A percentile compares a stretch with the other conserved stretches of the same genome.
Conservation (phyloP, 805 yeast genomes). For the Lipomyces orientalis region DNA sequence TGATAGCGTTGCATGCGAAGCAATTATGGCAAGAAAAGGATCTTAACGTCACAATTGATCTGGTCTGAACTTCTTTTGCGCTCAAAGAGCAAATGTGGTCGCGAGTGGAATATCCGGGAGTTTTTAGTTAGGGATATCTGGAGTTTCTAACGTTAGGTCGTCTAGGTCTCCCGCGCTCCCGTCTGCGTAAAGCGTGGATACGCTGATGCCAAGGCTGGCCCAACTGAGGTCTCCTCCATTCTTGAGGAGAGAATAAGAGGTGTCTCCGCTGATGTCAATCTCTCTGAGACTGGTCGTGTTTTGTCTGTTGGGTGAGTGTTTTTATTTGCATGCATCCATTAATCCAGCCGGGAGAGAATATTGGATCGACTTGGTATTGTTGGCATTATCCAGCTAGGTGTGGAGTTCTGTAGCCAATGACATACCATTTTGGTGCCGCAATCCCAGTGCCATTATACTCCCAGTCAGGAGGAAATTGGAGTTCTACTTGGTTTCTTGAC, state of each 20-base stretch:
- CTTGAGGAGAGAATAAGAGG: constrained; percentile 99
- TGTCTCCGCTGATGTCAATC: constrained; percentile 94
- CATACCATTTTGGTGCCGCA: not conserved
- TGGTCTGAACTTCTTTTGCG: constrained; percentile 4
- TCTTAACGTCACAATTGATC: not conserved
- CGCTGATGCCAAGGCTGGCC: constrained; percentile 94
- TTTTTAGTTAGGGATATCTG: not conserved
- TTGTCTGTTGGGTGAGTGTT: constrained; percentile 88
- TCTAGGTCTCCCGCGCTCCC: constrained; percentile 27
- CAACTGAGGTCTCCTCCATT: constrained; percentile 99
- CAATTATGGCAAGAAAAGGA: not conserved
- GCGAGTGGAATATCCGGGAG: not conserved
- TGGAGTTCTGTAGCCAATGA: not conserved
- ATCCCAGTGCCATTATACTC: not conserved
- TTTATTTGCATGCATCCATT: not conserved
- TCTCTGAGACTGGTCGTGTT: constrained; percentile 99
- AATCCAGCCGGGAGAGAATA: not conserved
- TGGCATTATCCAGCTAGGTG: not conserved
- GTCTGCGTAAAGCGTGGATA: constrained; percentile 70
- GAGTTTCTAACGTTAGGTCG: not conserved
- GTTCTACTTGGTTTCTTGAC: not conserved
- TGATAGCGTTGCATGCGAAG: not conserved
- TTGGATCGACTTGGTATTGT: not conserved
- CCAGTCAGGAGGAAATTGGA: not conserved
- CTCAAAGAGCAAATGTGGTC: not conserved